Evolutionary conservation across 2,329 filamentous ascomycete species (phyloP).

Genomic region (Stachybotrys chlorohalonatus): DNA sequence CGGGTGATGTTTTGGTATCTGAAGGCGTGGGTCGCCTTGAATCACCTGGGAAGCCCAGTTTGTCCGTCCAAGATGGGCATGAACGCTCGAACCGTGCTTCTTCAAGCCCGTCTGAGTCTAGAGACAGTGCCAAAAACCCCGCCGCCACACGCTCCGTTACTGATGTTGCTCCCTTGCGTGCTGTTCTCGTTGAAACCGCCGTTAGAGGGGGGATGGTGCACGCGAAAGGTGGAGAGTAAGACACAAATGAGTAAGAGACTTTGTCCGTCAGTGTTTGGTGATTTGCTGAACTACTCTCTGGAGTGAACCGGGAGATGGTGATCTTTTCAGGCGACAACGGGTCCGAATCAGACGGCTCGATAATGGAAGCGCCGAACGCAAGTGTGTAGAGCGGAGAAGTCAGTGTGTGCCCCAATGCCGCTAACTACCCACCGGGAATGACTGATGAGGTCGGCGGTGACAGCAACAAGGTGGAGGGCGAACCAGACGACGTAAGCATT

Average conservation of each 20-base stretch:
- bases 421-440: background rate
- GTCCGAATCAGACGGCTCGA: background rate
- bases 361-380: background rate
- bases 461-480: background rate
- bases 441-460: background rate
- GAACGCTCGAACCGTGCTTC: background rate
- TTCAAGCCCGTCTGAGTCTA: background rate
- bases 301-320: background rate
- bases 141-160: background rate
- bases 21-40: background rate
- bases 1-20: background rate
- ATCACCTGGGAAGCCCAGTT: background rate
- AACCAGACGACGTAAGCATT: background rate
- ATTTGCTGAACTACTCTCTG: background rate
- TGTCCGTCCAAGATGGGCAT: background rate
- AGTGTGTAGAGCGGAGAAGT: background rate
- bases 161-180: background rate
- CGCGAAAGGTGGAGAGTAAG: background rate
- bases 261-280: background rate
- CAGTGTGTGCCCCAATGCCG: background rate
- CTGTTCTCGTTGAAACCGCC: background rate
- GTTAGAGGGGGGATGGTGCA: background rate
- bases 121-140: background rate
- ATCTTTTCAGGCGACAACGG: background rate
- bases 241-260: background rate